A percentile compares a stretch with the other conserved stretches of the same genome.
These are phyloP conservation scores for Solanum hybrid DNA, from an alignment of 305 asterid genomes.

Conservation along the genomic window DNA sequence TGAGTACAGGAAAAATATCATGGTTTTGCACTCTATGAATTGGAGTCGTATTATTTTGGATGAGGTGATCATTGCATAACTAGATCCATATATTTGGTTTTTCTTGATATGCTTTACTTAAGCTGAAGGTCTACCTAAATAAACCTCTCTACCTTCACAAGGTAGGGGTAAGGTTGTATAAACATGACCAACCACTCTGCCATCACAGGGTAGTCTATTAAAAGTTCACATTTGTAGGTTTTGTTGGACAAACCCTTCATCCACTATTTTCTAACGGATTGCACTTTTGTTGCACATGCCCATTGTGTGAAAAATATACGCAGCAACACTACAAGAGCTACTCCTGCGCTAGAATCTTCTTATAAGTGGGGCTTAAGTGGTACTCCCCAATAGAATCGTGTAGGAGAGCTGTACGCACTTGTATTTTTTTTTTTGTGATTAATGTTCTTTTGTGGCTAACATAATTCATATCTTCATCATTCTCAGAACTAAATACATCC, in stretches of 20 bases:
- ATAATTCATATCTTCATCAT: not conserved
- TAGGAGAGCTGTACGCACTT: conserved; percentile 91
- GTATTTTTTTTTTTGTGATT: conserved; percentile 30
- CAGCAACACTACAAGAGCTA: conserved; percentile 68
- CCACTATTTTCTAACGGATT: not conserved
- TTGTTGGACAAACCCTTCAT: not conserved
- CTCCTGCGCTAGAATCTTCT: conserved; percentile 61
- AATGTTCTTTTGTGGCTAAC: not conserved
- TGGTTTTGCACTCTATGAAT: conserved; percentile 57
- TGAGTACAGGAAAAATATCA: conserved; percentile 58
- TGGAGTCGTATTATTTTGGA: conserved; percentile 82
- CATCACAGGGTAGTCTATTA: no score
- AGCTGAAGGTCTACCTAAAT: no score
- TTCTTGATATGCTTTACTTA: no score
- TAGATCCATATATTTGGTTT: no score
- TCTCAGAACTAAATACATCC: not conserved
- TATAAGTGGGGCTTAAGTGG: conserved; percentile 94
- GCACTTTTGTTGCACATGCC: conserved; percentile 35
- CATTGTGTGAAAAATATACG: conserved; percentile 76
- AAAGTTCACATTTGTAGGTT: no score
- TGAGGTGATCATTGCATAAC: conserved; percentile 34
- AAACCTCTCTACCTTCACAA: no score
- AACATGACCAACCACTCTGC: no score
- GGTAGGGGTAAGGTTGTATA: no score
- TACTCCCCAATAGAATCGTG: conserved; percentile 87